Conservation (phyloP, 2,329 filamentous ascomycete genomes). For the Fusarium floridanum region DNA sequence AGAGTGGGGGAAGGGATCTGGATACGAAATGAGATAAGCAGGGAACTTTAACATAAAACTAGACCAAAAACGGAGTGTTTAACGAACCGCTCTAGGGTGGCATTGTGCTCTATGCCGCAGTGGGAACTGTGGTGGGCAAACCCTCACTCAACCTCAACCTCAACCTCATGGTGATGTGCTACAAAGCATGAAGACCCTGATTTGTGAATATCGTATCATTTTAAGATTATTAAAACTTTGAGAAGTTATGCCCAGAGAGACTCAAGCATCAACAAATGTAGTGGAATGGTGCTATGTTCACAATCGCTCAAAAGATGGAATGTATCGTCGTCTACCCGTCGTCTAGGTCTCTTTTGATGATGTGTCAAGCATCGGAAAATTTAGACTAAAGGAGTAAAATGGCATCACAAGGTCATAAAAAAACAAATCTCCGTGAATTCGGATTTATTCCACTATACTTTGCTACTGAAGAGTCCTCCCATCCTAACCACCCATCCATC, state of each 20-base stretch:
- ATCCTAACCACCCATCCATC: neutral
- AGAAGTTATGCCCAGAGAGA: neutral
- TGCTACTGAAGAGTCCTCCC: neutral
- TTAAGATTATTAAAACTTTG: neutral
- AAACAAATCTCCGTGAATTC: neutral
- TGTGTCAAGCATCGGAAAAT: neutral
- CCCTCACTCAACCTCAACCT: neutral
- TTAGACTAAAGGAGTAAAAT: neutral
- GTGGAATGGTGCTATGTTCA: neutral
- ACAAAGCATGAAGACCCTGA: neutral
- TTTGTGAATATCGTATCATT: neutral
- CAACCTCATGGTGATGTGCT: neutral
- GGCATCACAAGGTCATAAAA: neutral
- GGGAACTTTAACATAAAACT: neutral
- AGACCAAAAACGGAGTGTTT: constrained; percentile 41
- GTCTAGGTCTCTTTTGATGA: neutral
- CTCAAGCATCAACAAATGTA: too few species aligned
- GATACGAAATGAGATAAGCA: neutral
- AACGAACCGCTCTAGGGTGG: neutral
- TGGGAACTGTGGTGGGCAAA: neutral
- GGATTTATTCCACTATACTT: neutral
- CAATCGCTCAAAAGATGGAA: too few species aligned
- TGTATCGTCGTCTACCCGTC: neutral
- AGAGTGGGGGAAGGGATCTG: constrained; percentile 5
- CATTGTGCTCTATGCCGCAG: neutral